phyloP scores from a whole-genome alignment of 192 early-diverging fungal species.

The Backusella liffmaniae region DNA sequence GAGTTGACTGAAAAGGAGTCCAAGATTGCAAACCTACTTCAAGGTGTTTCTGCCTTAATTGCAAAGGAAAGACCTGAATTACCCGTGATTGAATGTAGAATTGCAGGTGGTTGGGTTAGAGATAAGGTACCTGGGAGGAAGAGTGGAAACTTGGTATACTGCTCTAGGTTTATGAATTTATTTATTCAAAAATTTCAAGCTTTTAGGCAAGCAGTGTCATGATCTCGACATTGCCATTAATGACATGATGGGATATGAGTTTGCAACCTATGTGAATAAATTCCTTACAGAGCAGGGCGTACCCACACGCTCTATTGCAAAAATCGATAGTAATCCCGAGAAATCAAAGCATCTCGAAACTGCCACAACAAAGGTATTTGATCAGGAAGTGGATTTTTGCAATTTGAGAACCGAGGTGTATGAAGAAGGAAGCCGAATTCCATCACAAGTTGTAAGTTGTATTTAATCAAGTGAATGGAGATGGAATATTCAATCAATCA shows the following conservation, averaged over 20 bases:
- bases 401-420: conserved; percentile 94
- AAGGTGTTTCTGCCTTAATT: conserved; percentile 56
- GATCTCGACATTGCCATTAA: conserved; percentile 97
- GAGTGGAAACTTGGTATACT: neutral
- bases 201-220: conserved; percentile 81
- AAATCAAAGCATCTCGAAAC: conserved; percentile 98
- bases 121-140: conserved; percentile 70
- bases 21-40: conserved; percentile 68
- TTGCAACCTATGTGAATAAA: conserved; percentile 73
- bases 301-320: conserved; percentile 58
- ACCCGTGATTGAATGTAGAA: conserved; percentile 67
- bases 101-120: conserved; percentile 98
- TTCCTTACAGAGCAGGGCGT: conserved; percentile 51
- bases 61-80: conserved; percentile 43
- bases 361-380: conserved; percentile 83
- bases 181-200: conserved; percentile 34
- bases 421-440: conserved; percentile 77
- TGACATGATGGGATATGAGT: conserved; percentile 89
- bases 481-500: neutral
- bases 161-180: neutral
- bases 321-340: conserved; percentile 91
- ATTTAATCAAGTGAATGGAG: neutral
- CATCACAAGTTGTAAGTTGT: conserved; percentile 55
- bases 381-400: conserved; percentile 87
- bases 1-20: conserved; percentile 59